Percentiles rank a stretch among this genome's conserved stretches.
These are phyloP conservation scores for Arthrobotrys pseudoclavata DNA, from an alignment of 2,329 filamentous ascomycete species.

Conservation along the genomic window DNA sequence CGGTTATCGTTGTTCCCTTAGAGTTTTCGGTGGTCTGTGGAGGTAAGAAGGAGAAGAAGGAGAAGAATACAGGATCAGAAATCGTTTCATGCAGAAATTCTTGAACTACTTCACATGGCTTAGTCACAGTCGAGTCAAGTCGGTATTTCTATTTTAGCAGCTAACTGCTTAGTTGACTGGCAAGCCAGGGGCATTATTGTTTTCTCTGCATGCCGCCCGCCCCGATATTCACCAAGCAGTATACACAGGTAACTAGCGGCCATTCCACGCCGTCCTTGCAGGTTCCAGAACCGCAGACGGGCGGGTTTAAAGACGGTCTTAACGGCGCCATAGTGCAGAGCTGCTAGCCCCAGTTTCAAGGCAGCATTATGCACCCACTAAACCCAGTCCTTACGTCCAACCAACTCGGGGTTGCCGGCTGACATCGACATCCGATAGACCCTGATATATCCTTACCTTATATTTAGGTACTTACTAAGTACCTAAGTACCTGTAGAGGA, in stretches of 20 bases:
- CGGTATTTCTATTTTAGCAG: conserved; percentile 21
- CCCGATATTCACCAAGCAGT: conserved; percentile 6
- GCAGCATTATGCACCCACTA: not conserved
- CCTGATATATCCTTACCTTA: not conserved
- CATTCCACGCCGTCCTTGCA: conserved; percentile 48
- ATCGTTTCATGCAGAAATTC: conserved; percentile 28
- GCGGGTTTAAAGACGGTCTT: conserved; percentile 50
- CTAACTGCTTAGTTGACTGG: not conserved
- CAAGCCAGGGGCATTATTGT: conserved; percentile 34
- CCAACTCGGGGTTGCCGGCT: not conserved
- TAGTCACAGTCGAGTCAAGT: conserved; percentile 48
- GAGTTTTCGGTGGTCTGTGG: conserved; percentile 41
- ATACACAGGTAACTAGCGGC: conserved; percentile 16
- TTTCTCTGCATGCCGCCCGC: conserved; percentile 33
- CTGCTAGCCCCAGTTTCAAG: conserved; percentile 21
- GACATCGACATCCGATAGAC: not conserved
- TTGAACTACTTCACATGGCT: conserved; percentile 56
- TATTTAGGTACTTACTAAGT: no score
- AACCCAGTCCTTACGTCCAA: not conserved
- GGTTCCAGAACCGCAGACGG: conserved; percentile 32
- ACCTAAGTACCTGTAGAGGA: no score
- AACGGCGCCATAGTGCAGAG: conserved; percentile 34
- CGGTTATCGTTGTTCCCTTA: conserved; percentile 46
- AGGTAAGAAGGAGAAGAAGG: conserved; percentile 24
- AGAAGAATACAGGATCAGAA: conserved; percentile 26